Conservation (phyloP, 164 flowering plant species). For the Magnolia officinalis region DNA sequence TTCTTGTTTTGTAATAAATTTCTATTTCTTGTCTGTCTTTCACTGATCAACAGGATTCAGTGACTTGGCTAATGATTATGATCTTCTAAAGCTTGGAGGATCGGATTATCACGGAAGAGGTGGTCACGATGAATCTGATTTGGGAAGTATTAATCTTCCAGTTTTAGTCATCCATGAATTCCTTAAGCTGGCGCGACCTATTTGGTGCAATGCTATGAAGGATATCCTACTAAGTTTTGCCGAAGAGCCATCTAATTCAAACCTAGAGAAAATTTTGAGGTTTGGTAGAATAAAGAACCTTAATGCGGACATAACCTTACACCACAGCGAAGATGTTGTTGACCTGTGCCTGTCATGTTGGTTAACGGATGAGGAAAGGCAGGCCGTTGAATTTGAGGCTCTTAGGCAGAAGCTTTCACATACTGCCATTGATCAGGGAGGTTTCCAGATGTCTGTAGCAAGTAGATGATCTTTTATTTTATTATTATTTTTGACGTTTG, state of each 20-base stretch:
- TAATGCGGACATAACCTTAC: slow-evolving; percentile 27
- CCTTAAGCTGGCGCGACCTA: slow-evolving; percentile 68
- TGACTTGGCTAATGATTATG: slow-evolving; percentile 68
- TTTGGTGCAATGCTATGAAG: slow-evolving; percentile 66
- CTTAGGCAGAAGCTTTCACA: slow-evolving; percentile 46
- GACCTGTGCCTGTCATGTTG: slow-evolving; percentile 53
- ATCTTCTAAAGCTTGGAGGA: slow-evolving; percentile 84
- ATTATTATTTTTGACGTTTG: neutral
- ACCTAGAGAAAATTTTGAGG: slow-evolving; percentile 43
- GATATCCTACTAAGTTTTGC: slow-evolving; percentile 42
- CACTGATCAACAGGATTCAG: slow-evolving; percentile 40
- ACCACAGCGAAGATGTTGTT: slow-evolving; percentile 37
- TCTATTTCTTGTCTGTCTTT: neutral
- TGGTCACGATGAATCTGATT: slow-evolving; percentile 60
- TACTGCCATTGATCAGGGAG: slow-evolving; percentile 20
- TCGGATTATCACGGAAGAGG: slow-evolving; percentile 92
- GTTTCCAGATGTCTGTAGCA: slow-evolving; percentile 8
- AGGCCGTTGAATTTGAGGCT: slow-evolving; percentile 46
- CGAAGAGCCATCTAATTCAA: slow-evolving; percentile 59
- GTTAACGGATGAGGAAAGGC: slow-evolving; percentile 67
- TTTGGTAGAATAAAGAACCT: slow-evolving; percentile 32
- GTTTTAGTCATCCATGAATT: slow-evolving; percentile 52
- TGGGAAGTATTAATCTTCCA: slow-evolving; percentile 83
- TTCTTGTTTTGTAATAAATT: neutral
- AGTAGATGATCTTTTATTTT: neutral